Base-by-base conservation (phyloP, 495 filamentous ascomycete genomes). In the Podospora fimiseda region DNA sequence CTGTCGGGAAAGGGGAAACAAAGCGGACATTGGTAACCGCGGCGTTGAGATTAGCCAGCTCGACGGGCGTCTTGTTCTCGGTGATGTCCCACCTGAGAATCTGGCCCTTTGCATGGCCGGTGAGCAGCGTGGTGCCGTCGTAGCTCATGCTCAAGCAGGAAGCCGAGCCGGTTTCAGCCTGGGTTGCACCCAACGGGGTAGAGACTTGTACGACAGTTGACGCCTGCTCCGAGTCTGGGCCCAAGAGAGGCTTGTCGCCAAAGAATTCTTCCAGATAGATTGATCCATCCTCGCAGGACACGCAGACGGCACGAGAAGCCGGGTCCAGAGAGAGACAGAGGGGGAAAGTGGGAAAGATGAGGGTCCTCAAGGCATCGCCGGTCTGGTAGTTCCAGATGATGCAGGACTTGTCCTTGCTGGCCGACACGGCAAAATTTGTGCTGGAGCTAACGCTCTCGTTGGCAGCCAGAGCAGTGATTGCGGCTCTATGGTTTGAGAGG, bases 311-410 rank as follows among this genome's bases (percentile, higher is more conserved):
- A 37, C 93, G 80, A 49, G 93, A 85, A 42, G 84, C 86, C 1
- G 92, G 87, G 64, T 98, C 93, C 3, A 97, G 69, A 8, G 80
- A 75, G 21, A 95, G 60, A 56, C 84, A 90, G 21, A 82, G 72
- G 15, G 91, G 87, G 19, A 77, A 75, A n/a, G 74, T 75, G 1
- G 86, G 78, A 43, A 96, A 79, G 16, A 97, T 75, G 56, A 88
- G 84, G 15, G 89, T 95, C 54, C 90, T 83, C 51, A 96, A 66
- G 19, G 81, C 74, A 23, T 75, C 75, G 33, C 90, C 90, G 1
- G 79, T 87, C 22, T 84, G 80, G 62, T 91, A 93, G 64, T 96
- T 88, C 93, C 93, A 98, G 50, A 88, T 78, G 55, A 93, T 83
- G 55, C 85, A 86, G 1, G 83, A 90, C 58, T 85, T 86, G 64